Evolutionary conservation across 352 stramenopile genomes (phyloP).

Genomic region (Phytophthora vignae): DNA sequence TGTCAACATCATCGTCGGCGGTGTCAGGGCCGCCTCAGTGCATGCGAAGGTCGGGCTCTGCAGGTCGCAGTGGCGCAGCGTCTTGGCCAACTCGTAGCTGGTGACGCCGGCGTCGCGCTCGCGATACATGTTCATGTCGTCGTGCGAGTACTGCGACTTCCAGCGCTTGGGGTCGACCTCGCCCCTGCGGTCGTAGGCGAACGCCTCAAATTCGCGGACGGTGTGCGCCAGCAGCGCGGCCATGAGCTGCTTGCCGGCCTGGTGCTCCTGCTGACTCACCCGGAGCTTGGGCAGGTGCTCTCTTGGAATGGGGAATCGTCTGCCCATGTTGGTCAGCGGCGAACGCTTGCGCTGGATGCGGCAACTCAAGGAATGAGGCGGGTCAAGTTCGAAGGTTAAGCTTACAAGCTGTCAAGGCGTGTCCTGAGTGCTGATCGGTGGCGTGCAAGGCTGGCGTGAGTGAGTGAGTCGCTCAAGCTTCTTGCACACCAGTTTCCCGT

Average conservation of each 20-base stretch:
- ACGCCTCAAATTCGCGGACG: conserved; percentile 52
- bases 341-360: conserved; percentile 9
- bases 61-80: conserved; percentile 30
- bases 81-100: conserved; percentile 28
- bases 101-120: conserved; percentile 44
- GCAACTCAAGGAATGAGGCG: conserved; percentile 30
- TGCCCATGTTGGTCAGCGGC: conserved; percentile 29
- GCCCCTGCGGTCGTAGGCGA: conserved; percentile 35
- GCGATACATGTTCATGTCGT: conserved; percentile 55
- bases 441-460: conserved; percentile 4
- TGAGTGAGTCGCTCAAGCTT: conserved; percentile 7
- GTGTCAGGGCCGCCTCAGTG: conserved; percentile 29
- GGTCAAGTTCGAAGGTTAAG: conserved; percentile 1
- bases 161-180: conserved; percentile 49
- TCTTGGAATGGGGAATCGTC: conserved; percentile 52
- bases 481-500: conserved; percentile 27
- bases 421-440: conserved; percentile 5
- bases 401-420: conserved; percentile 5
- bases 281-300: conserved; percentile 44
- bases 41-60: conserved; percentile 30
- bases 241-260: conserved; percentile 44
- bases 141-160: conserved; percentile 45
- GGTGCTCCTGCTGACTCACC: conserved; percentile 41
- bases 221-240: conserved; percentile 44
- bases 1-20: conserved; percentile 41